Conservation (phyloP, 2,329 filamentous ascomycete genomes). For the Ophiosphaerella korrae region DNA sequence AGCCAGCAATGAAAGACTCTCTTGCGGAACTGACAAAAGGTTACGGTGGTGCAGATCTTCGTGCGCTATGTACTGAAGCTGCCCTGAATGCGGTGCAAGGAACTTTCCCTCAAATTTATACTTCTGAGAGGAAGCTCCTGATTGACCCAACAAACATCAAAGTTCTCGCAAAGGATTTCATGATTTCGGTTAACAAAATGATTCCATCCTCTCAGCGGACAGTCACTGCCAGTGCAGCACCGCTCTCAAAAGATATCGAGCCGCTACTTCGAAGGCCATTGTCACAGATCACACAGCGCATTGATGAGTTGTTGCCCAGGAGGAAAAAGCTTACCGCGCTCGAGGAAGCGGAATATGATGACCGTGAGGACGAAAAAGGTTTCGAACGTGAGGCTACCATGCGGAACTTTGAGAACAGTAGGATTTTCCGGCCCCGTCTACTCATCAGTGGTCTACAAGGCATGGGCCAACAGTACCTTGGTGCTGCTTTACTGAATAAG, state of each 20-base stretch:
- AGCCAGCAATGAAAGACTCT: constrained; percentile 77
- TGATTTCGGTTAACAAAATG: constrained; percentile 95
- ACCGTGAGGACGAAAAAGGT: constrained; percentile 78
- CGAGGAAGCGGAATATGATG: constrained; percentile 92
- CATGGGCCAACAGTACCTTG: constrained; percentile 93
- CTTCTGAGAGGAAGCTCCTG: constrained; percentile 83
- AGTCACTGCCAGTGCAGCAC: constrained; percentile 79
- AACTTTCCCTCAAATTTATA: constrained; percentile 95
- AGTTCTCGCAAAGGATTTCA: constrained; percentile 92
- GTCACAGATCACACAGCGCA: constrained; percentile 66
- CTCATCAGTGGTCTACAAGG: constrained; percentile 81
- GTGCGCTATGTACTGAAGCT: constrained; percentile 93
- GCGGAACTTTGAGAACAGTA: constrained; percentile 76
- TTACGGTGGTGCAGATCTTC: constrained; percentile 92
- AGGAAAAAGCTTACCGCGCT: constrained; percentile 87
- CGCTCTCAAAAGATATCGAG: constrained; percentile 78
- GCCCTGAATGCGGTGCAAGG: constrained; percentile 94
- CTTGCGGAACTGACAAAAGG: constrained; percentile 91
- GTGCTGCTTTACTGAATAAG: constrained; percentile 82
- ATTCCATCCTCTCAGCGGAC: constrained; percentile 93
- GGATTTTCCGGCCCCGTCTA: constrained; percentile 86
- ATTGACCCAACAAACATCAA: constrained; percentile 85
- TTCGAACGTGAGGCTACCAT: constrained; percentile 82
- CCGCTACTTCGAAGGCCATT: constrained; percentile 80
- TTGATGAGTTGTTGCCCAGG: constrained; percentile 80